Evolutionary conservation across 169 alveolate genomes (phyloP).

Genomic region (Plasmodium vivax): DNA sequence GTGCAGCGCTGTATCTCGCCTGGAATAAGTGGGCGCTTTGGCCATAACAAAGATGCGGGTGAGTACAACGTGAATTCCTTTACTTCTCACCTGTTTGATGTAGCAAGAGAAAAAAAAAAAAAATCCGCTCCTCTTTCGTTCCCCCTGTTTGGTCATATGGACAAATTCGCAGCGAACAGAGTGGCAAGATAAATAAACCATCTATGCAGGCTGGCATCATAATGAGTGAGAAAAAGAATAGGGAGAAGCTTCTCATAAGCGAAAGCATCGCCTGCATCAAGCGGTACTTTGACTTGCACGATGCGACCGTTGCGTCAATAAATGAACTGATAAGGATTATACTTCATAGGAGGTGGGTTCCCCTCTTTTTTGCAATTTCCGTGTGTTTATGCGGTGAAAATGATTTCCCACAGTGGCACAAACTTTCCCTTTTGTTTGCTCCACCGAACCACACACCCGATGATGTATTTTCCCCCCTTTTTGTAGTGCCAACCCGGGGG

Average conservation of each 20-base stretch:
- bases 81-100: background rate
- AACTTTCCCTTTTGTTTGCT: background rate
- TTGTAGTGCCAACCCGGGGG: slow-evolving; percentile 6
- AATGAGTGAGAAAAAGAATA: slow-evolving; percentile 30
- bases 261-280: slow-evolving; percentile 54
- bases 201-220: background rate
- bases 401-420: background rate
- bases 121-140: background rate
- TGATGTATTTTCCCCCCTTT: background rate
- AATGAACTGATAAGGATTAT: slow-evolving; percentile 47
- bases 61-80: background rate
- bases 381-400: background rate
- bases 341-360: slow-evolving; percentile 22
- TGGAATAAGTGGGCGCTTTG: background rate
- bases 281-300: slow-evolving; percentile 52
- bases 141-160: background rate
- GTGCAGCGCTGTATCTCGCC: background rate
- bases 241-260: slow-evolving; percentile 12
- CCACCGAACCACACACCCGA: background rate
- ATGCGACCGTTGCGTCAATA: slow-evolving; percentile 19
- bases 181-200: background rate
- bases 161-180: background rate
- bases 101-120: background rate
- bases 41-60: background rate
- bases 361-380: background rate